Evolutionary conservation across 306 rosid species (phyloP).

Genomic region (Mimosa bimucronata): DNA sequence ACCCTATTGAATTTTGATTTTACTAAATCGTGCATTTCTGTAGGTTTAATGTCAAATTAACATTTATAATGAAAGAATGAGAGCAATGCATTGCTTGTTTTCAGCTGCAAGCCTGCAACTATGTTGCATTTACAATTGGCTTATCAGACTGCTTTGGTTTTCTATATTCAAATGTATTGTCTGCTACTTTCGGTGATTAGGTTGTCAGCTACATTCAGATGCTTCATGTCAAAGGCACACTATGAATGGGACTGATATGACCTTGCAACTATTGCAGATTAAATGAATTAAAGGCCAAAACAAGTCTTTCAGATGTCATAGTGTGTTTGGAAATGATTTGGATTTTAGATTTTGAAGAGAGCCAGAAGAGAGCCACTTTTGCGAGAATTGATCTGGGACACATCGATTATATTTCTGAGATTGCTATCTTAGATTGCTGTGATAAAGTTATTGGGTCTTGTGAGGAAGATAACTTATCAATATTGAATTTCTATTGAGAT

Average conservation of each 20-base stretch:
- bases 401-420: conserved; percentile 4
- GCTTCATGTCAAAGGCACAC: background rate
- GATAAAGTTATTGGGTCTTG: conserved; percentile 9
- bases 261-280: background rate
- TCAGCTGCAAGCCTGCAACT: conserved; percentile 12
- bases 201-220: no score
- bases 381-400: conserved; percentile 5
- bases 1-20: background rate
- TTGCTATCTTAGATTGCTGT: background rate
- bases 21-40: background rate
- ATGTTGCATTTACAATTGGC: background rate
- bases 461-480: background rate
- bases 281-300: conserved; percentile 1
- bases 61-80: background rate
- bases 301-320: background rate
- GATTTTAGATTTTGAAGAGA: background rate
- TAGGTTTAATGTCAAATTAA: conserved; percentile 1
- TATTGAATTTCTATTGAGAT: background rate
- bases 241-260: conserved; percentile 3
- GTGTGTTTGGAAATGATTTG: background rate
- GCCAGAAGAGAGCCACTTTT: no score
- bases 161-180: background rate
- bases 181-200: background rate
- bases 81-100: background rate
- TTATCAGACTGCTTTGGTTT: background rate